Conservation (phyloP, 495 filamentous ascomycete genomes). For the Aspergillus indologenus region DNA sequence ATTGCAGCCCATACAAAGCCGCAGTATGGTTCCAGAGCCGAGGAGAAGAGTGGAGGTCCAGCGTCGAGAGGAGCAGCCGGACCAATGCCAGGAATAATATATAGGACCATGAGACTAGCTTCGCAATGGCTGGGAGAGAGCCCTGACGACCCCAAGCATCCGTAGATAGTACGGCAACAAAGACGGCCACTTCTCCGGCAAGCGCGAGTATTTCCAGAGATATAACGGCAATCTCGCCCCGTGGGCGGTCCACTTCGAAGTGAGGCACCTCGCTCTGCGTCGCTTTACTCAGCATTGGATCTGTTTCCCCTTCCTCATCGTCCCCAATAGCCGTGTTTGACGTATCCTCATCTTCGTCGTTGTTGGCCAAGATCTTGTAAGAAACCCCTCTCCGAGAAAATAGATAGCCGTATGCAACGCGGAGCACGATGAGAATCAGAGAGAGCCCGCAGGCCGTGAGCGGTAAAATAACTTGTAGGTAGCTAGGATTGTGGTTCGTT, state of each 20-base stretch:
- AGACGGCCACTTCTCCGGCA: slow-evolving; percentile 65
- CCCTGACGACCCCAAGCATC: slow-evolving; percentile 54
- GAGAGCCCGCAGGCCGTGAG: slow-evolving; percentile 68
- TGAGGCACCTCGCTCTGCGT: slow-evolving; percentile 64
- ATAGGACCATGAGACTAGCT: slow-evolving; percentile 74
- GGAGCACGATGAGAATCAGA: slow-evolving; percentile 58
- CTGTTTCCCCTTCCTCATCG: slow-evolving; percentile 62
- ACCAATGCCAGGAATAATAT: slow-evolving; percentile 69
- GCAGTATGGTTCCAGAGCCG: slow-evolving; percentile 92
- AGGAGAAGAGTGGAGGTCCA: slow-evolving; percentile 59
- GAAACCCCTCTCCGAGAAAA: slow-evolving; percentile 34
- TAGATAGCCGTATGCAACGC: slow-evolving; percentile 49
- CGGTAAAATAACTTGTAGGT: slow-evolving; percentile 80
- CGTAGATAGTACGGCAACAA: slow-evolving; percentile 56
- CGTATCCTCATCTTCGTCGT: slow-evolving; percentile 46
- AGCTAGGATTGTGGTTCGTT: slow-evolving; percentile 49
- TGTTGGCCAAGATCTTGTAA: slow-evolving; percentile 34
- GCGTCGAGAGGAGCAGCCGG: slow-evolving; percentile 68
- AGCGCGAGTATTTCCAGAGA: slow-evolving; percentile 72
- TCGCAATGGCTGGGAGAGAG: slow-evolving; percentile 59
- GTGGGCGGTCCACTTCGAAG: slow-evolving; percentile 72
- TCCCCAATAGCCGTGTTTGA: slow-evolving; percentile 45
- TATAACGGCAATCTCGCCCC: slow-evolving; percentile 66
- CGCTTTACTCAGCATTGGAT: slow-evolving; percentile 60
- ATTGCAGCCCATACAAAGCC: slow-evolving; percentile 77